phyloP scores from a whole-genome alignment of 805 yeast species.

The Kuraishia molischiana region DNA sequence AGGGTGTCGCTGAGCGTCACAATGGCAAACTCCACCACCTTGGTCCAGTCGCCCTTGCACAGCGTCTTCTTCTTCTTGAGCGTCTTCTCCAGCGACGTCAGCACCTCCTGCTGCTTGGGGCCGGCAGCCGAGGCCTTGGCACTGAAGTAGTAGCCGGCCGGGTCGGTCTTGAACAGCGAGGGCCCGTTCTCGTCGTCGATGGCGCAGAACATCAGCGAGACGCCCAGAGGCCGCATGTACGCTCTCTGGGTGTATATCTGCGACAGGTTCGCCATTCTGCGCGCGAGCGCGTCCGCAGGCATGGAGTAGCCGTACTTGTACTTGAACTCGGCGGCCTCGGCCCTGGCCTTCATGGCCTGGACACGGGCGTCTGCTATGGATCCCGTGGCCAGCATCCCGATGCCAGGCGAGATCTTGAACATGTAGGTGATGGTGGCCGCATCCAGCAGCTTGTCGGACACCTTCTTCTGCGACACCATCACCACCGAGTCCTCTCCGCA shows the following conservation, averaged over 20 bases:
- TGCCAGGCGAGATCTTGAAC: slow-evolving; percentile 67
- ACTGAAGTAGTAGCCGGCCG: slow-evolving; percentile 92
- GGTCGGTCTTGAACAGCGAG: slow-evolving; percentile 84
- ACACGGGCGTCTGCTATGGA: slow-evolving; percentile 94
- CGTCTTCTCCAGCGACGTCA: slow-evolving; percentile 81
- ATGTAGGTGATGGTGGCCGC: slow-evolving; percentile 79
- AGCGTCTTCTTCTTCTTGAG: slow-evolving; percentile 51
- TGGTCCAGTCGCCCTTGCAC: slow-evolving; percentile 78
- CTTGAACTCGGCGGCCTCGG: slow-evolving; percentile 93
- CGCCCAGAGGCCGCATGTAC: slow-evolving; percentile 97
- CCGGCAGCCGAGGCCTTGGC: slow-evolving; percentile 92
- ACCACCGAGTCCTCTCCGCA: slow-evolving; percentile 84
- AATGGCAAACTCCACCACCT: slow-evolving; percentile 84
- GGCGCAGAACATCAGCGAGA: slow-evolving; percentile 78
- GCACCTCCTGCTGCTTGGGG: slow-evolving; percentile 94
- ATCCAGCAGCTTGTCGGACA: slow-evolving; percentile 90
- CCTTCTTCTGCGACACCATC: slow-evolving; percentile 88
- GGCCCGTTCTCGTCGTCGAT: slow-evolving; percentile 91
- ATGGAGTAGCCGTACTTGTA: slow-evolving; percentile 94
- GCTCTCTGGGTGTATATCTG: slow-evolving; percentile 97
- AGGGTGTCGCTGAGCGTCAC: slow-evolving; percentile 76
- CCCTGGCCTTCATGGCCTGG: slow-evolving; percentile 79
- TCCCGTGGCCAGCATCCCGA: slow-evolving; percentile 92
- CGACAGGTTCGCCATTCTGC: slow-evolving; percentile 90
- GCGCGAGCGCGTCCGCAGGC: slow-evolving; percentile 89